Percentiles rank a stretch among this genome's conserved stretches.
Conservation (phyloP, 2,329 filamentous ascomycete genomes). For the Dactylellina drechsleri region DNA sequence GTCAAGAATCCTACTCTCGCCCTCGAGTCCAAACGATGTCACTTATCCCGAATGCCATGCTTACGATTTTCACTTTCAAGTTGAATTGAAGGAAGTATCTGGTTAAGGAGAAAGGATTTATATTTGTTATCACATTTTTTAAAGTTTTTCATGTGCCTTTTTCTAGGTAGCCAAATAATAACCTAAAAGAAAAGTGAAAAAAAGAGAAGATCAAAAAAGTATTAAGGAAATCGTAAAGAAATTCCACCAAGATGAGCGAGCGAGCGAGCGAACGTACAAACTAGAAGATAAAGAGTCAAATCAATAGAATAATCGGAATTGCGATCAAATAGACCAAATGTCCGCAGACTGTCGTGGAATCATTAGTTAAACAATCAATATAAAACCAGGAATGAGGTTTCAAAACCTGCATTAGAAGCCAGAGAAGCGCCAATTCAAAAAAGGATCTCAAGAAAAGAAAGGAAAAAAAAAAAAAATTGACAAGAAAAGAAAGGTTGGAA, state of each 20-base stretch:
- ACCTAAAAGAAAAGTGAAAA: constrained; percentile 32
- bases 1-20: neutral
- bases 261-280: constrained; percentile 51
- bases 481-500: constrained; percentile 6
- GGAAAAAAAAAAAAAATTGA: constrained; percentile 10
- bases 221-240: neutral
- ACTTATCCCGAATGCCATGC: no score
- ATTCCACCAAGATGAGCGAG: constrained; percentile 12
- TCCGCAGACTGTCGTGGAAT: no score
- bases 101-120: constrained; percentile 3
- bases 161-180: constrained; percentile 54
- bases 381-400: neutral
- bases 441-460: neutral
- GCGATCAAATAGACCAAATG: neutral
- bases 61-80: no score
- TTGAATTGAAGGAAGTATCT: no score
- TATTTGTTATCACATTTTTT: constrained; percentile 10
- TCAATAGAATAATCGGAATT: constrained; percentile 8
- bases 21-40: no score
- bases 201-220: constrained; percentile 4
- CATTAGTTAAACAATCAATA: constrained; percentile 8
- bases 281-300: constrained; percentile 7
- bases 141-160: constrained; percentile 11
- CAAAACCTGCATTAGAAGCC: neutral
- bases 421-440: neutral